These are phyloP conservation scores for Cyclotella baltica DNA, from an alignment of 108 stramenopile species.

Conservation along the genomic window DNA sequence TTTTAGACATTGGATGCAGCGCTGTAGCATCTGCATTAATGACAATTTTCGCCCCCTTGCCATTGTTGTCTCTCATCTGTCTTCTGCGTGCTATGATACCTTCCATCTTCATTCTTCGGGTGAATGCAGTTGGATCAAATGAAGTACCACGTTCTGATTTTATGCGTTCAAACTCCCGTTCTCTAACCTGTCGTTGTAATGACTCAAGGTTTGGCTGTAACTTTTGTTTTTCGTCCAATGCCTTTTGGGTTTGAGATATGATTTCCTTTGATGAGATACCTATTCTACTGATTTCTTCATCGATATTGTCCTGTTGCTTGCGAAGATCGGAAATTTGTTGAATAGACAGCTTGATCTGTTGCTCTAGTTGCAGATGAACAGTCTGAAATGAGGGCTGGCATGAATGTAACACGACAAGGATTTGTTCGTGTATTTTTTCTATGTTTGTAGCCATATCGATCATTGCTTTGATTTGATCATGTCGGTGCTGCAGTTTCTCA, in stretches of 20 bases:
- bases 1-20: slow-evolving; percentile 22
- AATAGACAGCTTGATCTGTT: slow-evolving; percentile 35
- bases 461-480: slow-evolving; percentile 21
- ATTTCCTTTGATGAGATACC: neutral
- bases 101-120: slow-evolving; percentile 8
- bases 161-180: slow-evolving; percentile 9
- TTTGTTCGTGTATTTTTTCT: slow-evolving; percentile 25
- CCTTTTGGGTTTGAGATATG: neutral
- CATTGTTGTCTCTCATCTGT: neutral
- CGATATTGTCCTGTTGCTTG: neutral
- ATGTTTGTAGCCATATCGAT: slow-evolving; percentile 14
- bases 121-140: slow-evolving; percentile 23
- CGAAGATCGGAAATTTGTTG: slow-evolving; percentile 46
- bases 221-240: neutral
- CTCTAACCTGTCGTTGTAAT: slow-evolving; percentile 6
- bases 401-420: slow-evolving; percentile 31
- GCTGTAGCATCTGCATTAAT: neutral
- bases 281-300: slow-evolving; percentile 9
- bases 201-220: slow-evolving; percentile 6
- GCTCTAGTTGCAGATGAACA: slow-evolving; percentile 48
- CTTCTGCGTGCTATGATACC: slow-evolving; percentile 21
- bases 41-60: neutral
- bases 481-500: slow-evolving; percentile 10
- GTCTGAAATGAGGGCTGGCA: slow-evolving; percentile 24
- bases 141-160: slow-evolving; percentile 14